Evolutionary conservation across 768 basidiomycete species (phyloP).

Genomic region (Pulveroboletus sp.): DNA sequence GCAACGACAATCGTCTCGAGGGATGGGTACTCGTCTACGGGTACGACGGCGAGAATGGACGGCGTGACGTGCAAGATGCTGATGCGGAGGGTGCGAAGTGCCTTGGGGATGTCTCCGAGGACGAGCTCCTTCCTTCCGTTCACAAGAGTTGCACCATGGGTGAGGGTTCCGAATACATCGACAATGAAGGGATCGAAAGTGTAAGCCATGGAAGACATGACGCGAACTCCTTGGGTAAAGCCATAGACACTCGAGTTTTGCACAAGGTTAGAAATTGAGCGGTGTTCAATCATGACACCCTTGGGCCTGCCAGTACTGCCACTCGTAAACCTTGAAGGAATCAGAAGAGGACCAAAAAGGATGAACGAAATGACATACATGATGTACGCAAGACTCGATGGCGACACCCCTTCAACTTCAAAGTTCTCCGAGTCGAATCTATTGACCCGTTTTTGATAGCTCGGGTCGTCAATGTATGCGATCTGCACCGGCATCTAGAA

Average conservation of each 20-base stretch:
- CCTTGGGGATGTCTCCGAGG: slow-evolving; percentile 29
- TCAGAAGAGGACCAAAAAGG: not conserved
- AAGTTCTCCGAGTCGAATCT: slow-evolving; percentile 17
- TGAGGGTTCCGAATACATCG: slow-evolving; percentile 18
- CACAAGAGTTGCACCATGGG: slow-evolving; percentile 20
- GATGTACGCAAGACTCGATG: slow-evolving; percentile 24
- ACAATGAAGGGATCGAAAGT: slow-evolving; percentile 26
- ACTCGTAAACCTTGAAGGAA: slow-evolving; percentile 16
- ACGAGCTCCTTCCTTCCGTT: slow-evolving; percentile 26
- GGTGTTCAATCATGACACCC: slow-evolving; percentile 23
- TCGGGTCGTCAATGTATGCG: slow-evolving; percentile 28
- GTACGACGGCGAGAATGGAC: slow-evolving; percentile 28
- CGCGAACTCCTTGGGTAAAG: slow-evolving; percentile 22
- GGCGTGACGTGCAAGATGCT: slow-evolving; percentile 29
- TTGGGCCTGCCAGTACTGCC: slow-evolving; percentile 24
- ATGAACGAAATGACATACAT: slow-evolving; percentile 17
- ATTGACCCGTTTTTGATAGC: slow-evolving; percentile 22
- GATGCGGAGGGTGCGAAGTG: slow-evolving; percentile 25
- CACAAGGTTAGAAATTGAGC: slow-evolving; percentile 19
- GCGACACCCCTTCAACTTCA: slow-evolving; percentile 16
- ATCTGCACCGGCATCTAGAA: slow-evolving; percentile 13
- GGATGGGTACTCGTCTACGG: slow-evolving; percentile 23
- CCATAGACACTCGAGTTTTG: slow-evolving; percentile 22
- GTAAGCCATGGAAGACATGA: slow-evolving; percentile 28
- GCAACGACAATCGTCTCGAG: slow-evolving; percentile 28